phyloP scores from a whole-genome alignment of 2,329 filamentous ascomycete genomes.

The Trichoderma asperellum region DNA sequence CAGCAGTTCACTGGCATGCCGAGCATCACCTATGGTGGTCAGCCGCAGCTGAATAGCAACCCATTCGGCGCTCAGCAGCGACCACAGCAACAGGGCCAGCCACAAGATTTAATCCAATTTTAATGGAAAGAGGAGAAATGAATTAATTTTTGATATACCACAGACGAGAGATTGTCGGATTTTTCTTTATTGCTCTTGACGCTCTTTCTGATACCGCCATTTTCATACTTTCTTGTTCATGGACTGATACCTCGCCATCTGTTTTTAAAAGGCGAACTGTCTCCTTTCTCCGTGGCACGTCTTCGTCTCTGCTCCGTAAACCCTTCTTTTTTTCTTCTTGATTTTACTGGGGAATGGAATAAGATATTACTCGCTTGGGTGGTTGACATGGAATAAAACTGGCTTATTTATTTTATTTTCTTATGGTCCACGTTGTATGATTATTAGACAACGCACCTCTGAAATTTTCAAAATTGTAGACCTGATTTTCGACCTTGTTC shows the following conservation, averaged over 20 bases:
- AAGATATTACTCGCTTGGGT: conserved; percentile 23
- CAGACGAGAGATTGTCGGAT: background rate
- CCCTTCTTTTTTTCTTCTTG: conserved; percentile 14
- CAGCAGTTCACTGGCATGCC: conserved; percentile 82
- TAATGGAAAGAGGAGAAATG: conserved; percentile 41
- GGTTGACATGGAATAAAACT: conserved; percentile 25
- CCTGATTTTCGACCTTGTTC: conserved; percentile 34
- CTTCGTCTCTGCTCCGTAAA: conserved; percentile 8
- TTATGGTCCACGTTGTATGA: conserved; percentile 30
- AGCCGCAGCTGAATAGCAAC: conserved; percentile 56
- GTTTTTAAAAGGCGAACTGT: conserved; percentile 13
- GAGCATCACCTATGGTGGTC: conserved; percentile 56
- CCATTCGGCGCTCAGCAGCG: conserved; percentile 58
- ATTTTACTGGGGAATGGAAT: conserved; percentile 15
- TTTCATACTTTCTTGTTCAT: conserved; percentile 4
- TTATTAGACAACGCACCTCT: conserved; percentile 41
- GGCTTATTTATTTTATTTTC: background rate
- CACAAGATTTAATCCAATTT: conserved; percentile 67
- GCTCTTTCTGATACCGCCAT: conserved; percentile 24
- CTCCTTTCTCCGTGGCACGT: conserved; percentile 8
- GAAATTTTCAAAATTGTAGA: conserved; percentile 42
- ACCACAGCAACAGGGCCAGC: conserved; percentile 55
- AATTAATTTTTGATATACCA: conserved; percentile 18
- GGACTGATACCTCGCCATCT: conserved; percentile 11
- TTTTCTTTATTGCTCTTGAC: conserved; percentile 8